Conservation (phyloP, 2,329 filamentous ascomycete species). For the Apiospora malaysiana region DNA sequence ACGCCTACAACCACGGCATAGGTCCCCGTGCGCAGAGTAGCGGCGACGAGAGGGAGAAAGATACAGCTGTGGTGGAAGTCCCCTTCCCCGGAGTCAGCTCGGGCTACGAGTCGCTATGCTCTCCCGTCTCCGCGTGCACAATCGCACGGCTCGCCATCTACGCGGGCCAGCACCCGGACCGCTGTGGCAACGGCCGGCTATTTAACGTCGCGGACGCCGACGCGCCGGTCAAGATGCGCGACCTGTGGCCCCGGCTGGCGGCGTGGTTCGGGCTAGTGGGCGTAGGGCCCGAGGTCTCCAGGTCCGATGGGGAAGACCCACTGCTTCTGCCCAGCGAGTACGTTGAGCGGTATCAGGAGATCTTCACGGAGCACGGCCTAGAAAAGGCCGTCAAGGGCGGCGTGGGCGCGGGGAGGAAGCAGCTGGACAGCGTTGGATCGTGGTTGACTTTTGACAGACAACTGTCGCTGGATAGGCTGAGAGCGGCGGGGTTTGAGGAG, state of each 20-base stretch:
- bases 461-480: conserved; percentile 48
- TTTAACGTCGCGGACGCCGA: conserved; percentile 42
- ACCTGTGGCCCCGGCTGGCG: conserved; percentile 40
- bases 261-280: conserved; percentile 41
- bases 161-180: conserved; percentile 35
- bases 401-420: conserved; percentile 43
- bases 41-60: neutral
- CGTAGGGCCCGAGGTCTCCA: conserved; percentile 27
- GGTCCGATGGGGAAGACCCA: neutral
- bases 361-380: conserved; percentile 37
- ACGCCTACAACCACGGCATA: conserved; percentile 37
- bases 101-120: conserved; percentile 36
- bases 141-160: conserved; percentile 40
- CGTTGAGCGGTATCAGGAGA: conserved; percentile 35
- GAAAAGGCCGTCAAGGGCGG: conserved; percentile 37
- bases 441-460: conserved; percentile 56
- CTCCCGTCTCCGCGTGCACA: conserved; percentile 39
- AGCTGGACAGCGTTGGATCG: conserved; percentile 51
- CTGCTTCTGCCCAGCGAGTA: conserved; percentile 40
- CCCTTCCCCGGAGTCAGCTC: conserved; percentile 39
- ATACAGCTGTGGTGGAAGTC: conserved; percentile 27
- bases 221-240: conserved; percentile 34
- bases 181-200: conserved; percentile 37
- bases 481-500: conserved; percentile 46
- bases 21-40: neutral